phyloP scores from a whole-genome alignment of 2,329 filamentous ascomycete species.

The Zasmidium cellare region DNA sequence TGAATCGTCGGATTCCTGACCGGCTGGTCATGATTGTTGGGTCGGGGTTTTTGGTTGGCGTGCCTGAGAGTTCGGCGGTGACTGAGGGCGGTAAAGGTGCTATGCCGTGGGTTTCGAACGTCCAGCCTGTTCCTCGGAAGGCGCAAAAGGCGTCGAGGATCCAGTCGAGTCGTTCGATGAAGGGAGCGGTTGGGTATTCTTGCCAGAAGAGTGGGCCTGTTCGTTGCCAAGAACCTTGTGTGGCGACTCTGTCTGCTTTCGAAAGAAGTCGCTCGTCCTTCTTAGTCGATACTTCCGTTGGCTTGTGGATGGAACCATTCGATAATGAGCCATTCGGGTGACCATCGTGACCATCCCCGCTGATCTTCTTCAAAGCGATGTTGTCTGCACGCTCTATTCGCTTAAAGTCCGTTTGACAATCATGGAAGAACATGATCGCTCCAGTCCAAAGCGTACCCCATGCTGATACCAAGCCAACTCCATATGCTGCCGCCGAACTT shows the following conservation, averaged over 20 bases:
- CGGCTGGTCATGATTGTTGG: constrained; percentile 20
- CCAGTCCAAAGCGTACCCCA: constrained; percentile 58
- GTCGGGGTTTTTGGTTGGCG: constrained; percentile 9
- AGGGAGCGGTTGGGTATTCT: constrained; percentile 47
- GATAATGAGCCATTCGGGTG: constrained; percentile 6
- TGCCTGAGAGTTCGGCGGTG: constrained; percentile 38
- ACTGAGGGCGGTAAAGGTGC: constrained; percentile 45
- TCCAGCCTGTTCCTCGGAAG: constrained; percentile 63
- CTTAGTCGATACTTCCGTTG: not conserved
- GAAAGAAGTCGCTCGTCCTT: not conserved
- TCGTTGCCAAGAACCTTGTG: constrained; percentile 16
- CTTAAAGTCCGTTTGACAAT: constrained; percentile 56
- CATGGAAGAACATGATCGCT: constrained; percentile 55
- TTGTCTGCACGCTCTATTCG: constrained; percentile 51
- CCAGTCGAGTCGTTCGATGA: constrained; percentile 59
- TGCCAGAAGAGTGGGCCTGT: constrained; percentile 50
- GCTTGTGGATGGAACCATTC: constrained; percentile 1
- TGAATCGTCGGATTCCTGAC: constrained; percentile 40
- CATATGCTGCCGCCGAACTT: constrained; percentile 54
- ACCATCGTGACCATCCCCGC: not conserved
- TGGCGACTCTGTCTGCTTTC: constrained; percentile 3
- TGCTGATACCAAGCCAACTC: constrained; percentile 54
- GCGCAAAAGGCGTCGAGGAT: constrained; percentile 57
- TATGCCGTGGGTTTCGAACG: constrained; percentile 54
- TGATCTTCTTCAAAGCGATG: not conserved